Evolutionary conservation across 2,329 filamentous ascomycete genomes (phyloP).

Genomic region (Xylariaceae sp.): DNA sequence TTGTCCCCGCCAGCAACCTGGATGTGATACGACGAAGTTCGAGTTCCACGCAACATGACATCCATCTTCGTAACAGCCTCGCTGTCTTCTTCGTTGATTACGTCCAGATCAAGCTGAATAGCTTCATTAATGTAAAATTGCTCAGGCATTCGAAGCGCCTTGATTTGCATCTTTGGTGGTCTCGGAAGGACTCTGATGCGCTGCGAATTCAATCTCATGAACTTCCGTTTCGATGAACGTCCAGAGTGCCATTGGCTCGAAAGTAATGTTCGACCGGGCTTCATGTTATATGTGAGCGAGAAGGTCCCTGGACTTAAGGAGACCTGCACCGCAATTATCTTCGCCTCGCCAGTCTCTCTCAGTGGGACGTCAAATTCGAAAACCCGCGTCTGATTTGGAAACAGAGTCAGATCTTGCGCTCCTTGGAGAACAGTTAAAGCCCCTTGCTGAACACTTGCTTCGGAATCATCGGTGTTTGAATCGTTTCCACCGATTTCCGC

Average conservation of each 20-base stretch:
- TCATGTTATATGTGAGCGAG: slow-evolving; percentile 60
- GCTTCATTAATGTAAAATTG: slow-evolving; percentile 84
- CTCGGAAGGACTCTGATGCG: slow-evolving; percentile 73
- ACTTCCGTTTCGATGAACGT: slow-evolving; percentile 39
- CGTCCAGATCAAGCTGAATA: slow-evolving; percentile 61
- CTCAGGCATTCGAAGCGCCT: slow-evolving; percentile 53
- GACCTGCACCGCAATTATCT: slow-evolving; percentile 59
- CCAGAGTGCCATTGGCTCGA: slow-evolving; percentile 48
- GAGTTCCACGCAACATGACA: slow-evolving; percentile 58
- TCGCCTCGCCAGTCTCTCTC: slow-evolving; percentile 75
- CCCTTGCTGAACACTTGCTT: slow-evolving; percentile 26
- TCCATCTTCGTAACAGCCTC: slow-evolving; percentile 68
- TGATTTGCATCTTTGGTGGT: slow-evolving; percentile 84
- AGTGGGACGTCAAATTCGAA: slow-evolving; percentile 68
- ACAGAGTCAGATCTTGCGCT: slow-evolving; percentile 57
- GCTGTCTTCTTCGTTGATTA: slow-evolving; percentile 79
- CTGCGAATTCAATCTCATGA: slow-evolving; percentile 46
- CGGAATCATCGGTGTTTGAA: slow-evolving; percentile 24
- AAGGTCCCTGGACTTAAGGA: slow-evolving; percentile 61
- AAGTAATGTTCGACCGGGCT: slow-evolving; percentile 40
- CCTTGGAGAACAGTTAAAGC: slow-evolving; percentile 45
- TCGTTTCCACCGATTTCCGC: slow-evolving; percentile 29
- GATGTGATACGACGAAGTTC: slow-evolving; percentile 44
- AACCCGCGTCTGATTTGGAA: slow-evolving; percentile 61
- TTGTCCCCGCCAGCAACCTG: slow-evolving; percentile 34